A percentile compares a stretch with the other conserved stretches of the same genome.
Conservation (phyloP, 192 early-diverging fungal genomes). For the Backusella westeae region DNA sequence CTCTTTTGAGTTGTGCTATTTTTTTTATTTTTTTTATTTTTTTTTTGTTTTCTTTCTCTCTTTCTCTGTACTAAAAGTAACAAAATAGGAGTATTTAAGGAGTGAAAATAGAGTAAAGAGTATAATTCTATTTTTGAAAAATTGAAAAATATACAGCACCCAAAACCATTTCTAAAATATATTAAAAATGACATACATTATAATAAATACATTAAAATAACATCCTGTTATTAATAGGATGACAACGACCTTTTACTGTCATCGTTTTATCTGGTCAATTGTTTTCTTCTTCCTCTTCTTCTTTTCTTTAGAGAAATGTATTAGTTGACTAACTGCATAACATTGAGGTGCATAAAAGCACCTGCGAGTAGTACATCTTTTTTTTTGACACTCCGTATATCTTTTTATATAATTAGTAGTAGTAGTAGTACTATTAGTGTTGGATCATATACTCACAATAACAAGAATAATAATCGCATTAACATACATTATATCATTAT, state of each 20-base stretch:
- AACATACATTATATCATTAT: background rate
- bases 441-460: background rate
- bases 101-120: too few relatives aligned
- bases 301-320: background rate
- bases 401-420: background rate
- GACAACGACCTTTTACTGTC: background rate
- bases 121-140: background rate
- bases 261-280: background rate
- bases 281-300: background rate
- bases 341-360: background rate
- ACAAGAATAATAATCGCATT: background rate
- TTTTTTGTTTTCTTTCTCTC: too few relatives aligned
- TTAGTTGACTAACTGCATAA: constrained; percentile 4
- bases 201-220: background rate
- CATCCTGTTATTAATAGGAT: background rate
- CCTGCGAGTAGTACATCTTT: background rate
- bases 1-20: too few relatives aligned
- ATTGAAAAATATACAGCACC: background rate
- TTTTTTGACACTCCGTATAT: constrained; percentile 1
- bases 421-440: background rate
- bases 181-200: too few relatives aligned
- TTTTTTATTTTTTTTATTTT: too few relatives aligned
- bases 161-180: background rate
- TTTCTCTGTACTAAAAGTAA: background rate
- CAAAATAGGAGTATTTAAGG: background rate